Percentiles rank a stretch among this genome's conserved stretches.
phyloP scores from a whole-genome alignment of 208 protist species.

The Trichomonas vaginalis region DNA sequence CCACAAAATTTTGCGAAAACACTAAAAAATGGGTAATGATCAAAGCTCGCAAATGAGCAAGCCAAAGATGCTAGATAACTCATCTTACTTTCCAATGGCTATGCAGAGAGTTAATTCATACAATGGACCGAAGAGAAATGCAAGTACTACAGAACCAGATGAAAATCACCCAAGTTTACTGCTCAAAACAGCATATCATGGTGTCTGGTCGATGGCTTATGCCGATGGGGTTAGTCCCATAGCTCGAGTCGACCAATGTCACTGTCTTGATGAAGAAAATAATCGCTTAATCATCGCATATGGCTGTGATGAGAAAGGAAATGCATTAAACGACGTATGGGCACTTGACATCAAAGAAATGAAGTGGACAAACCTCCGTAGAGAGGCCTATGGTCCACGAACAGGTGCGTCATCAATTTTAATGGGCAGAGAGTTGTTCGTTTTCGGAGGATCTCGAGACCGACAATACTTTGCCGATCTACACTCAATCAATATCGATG shows the following conservation, averaged over 20 bases:
- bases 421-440: neutral
- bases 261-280: neutral
- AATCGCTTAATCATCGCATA: neutral
- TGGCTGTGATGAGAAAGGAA: neutral
- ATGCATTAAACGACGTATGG: neutral
- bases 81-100: neutral
- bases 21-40: neutral
- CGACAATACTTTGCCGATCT: neutral
- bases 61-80: neutral
- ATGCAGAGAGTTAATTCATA: neutral
- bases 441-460: neutral
- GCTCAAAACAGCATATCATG: neutral
- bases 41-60: neutral
- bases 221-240: neutral
- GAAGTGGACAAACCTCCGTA: neutral
- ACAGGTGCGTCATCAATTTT: neutral
- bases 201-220: neutral
- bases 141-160: neutral
- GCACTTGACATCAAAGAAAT: neutral
- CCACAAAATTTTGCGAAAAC: too few relatives aligned
- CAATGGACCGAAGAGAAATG: neutral
- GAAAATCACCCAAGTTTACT: neutral
- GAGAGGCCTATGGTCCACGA: neutral
- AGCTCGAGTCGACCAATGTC: neutral
- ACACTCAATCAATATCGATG: neutral